These are phyloP conservation scores for Carpinus viminea DNA, from an alignment of 306 rosid genomes.

Conservation along the genomic window DNA sequence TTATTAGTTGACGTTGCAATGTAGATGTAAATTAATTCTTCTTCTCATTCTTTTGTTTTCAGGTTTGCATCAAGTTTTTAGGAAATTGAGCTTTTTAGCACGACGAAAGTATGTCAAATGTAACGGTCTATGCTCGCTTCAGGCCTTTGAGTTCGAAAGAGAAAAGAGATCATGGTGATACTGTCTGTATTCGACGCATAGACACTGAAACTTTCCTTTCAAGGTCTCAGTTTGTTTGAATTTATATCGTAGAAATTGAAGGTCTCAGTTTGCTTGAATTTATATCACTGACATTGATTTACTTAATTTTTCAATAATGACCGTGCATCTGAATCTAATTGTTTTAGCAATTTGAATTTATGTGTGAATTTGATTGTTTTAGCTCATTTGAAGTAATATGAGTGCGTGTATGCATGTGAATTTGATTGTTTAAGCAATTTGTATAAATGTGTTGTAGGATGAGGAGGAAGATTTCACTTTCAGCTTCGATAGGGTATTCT, in stretches of 20 bases:
- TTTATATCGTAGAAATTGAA: constrained; percentile 8
- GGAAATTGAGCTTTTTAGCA: neutral
- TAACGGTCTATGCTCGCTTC: constrained; percentile 67
- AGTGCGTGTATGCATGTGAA: neutral
- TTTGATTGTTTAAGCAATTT: neutral
- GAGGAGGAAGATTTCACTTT: constrained; percentile 63
- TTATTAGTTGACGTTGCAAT: neutral
- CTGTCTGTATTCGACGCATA: constrained; percentile 44
- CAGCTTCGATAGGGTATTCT: constrained; percentile 73
- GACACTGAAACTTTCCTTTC: constrained; percentile 63
- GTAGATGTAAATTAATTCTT: neutral
- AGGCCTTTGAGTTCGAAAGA: constrained; percentile 68
- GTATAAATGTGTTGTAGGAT: constrained; percentile 45
- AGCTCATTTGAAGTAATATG: neutral
- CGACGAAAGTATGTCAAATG: constrained; percentile 46
- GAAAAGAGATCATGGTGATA: constrained; percentile 48
- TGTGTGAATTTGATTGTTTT: neutral
- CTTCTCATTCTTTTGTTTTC: neutral
- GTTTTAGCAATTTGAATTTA: neutral
- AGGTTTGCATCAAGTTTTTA: constrained; percentile 22
- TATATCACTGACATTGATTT: neutral
- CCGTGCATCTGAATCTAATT: too few relatives aligned
- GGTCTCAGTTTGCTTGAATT: constrained; percentile 37
- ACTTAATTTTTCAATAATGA: too few relatives aligned
- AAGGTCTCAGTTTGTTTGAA: constrained; percentile 46